Percentiles rank a stretch among this genome's conserved stretches.
Evolutionary conservation across 2,329 filamentous ascomycete species (phyloP).

Genomic region (Fusarium sp.): DNA sequence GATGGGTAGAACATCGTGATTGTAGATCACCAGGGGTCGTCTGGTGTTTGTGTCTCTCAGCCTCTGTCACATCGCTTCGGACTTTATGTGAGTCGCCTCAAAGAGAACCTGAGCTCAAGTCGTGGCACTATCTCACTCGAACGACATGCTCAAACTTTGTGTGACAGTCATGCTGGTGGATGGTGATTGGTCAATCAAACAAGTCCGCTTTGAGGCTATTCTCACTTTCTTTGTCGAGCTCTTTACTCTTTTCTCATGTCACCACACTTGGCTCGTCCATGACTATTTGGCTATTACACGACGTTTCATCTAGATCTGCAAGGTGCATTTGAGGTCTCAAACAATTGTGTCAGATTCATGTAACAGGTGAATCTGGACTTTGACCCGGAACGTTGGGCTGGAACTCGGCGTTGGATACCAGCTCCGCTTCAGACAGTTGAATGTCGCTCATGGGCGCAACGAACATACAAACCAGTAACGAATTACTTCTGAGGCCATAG

Average conservation of each 20-base stretch:
- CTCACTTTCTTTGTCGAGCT: background rate
- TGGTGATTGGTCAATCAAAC: background rate
- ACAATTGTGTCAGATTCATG: background rate
- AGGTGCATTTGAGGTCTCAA: background rate
- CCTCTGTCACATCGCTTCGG: background rate
- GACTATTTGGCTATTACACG: background rate
- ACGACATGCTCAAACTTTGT: background rate
- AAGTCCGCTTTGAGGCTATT: background rate
- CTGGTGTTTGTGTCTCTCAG: background rate
- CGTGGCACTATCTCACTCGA: background rate
- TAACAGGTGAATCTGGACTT: background rate
- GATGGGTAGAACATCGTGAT: background rate
- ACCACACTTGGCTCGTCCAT: background rate
- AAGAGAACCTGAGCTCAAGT: background rate
- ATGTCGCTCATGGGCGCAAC: background rate
- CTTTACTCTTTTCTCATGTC: background rate
- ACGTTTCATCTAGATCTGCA: background rate
- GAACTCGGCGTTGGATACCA: background rate
- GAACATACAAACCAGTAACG: too few relatives aligned
- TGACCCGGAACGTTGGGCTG: background rate
- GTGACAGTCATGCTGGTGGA: background rate
- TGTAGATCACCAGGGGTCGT: constrained; percentile 26
- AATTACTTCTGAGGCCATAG: too few relatives aligned
- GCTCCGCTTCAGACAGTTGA: background rate
- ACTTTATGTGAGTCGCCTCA: background rate